A percentile compares a stretch with the other conserved stretches of the same genome.
Conservation (phyloP, 306 rosid genomes). For the Lagenaria siceraria region DNA sequence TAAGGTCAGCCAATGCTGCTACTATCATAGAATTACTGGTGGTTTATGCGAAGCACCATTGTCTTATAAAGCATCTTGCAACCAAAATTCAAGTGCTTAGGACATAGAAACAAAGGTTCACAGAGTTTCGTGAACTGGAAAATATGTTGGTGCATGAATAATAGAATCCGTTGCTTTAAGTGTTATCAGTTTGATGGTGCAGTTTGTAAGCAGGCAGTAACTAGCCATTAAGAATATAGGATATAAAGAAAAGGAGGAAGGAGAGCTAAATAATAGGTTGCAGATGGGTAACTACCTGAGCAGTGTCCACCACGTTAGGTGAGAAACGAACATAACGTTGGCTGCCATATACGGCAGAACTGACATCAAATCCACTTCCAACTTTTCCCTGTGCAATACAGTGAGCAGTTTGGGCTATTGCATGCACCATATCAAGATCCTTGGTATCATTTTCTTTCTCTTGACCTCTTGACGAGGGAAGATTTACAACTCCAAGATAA, state of each 20-base stretch:
- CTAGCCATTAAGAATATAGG: neutral
- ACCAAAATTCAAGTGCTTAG: neutral
- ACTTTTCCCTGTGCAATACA: conserved; percentile 96
- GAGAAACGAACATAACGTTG: conserved; percentile 95
- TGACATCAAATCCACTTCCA: conserved; percentile 98
- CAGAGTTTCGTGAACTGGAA: neutral
- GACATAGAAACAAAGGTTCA: neutral
- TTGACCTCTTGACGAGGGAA: conserved; percentile 29
- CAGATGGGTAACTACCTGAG: conserved; percentile 40
- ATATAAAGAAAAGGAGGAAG: neutral
- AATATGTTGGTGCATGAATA: neutral
- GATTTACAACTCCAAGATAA: conserved; percentile 63
- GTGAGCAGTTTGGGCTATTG: conserved; percentile 91
- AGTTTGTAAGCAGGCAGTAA: neutral
- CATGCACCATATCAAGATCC: conserved; percentile 70
- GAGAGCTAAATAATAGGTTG: neutral
- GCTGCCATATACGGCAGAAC: conserved; percentile 96
- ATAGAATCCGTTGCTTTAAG: neutral
- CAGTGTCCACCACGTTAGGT: conserved; percentile 70
- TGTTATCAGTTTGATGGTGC: neutral
- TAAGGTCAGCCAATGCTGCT: too few relatives aligned
- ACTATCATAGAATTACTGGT: neutral
- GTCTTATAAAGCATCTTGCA: neutral
- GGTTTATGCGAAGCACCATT: neutral
- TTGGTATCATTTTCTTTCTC: conserved; percentile 17